phyloP scores from a whole-genome alignment of 129 eudicot species.

The Escallonia herrerae region DNA sequence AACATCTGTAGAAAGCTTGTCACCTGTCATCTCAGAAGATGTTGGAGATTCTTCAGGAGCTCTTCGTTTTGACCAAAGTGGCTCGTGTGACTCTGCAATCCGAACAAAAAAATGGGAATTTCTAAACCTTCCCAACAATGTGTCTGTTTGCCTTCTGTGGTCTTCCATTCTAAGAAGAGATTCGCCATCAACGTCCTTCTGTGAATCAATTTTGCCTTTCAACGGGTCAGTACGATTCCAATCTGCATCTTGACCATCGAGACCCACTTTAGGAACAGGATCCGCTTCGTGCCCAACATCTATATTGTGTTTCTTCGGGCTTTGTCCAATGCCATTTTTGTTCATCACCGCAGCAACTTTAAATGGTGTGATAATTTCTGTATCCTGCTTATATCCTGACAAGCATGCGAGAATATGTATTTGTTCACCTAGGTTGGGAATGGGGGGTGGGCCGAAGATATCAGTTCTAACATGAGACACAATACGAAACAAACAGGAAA shows the following conservation, averaged over 20 bases:
- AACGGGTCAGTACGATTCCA: conserved; percentile 9
- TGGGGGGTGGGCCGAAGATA: background rate
- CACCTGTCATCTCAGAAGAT: conserved; percentile 34
- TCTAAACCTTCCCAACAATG: conserved; percentile 57
- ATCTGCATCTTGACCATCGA: background rate
- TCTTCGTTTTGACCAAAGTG: conserved; percentile 83
- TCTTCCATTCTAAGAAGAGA: conserved; percentile 84
- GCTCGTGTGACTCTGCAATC: conserved; percentile 70
- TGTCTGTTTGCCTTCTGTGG: conserved; percentile 73
- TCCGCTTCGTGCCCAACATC: conserved; percentile 26
- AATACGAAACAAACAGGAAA: conserved; percentile 5
- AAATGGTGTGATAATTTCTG: conserved; percentile 84
- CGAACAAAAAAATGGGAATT: conserved; percentile 89
- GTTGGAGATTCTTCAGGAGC: conserved; percentile 31
- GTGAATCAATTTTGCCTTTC: conserved; percentile 25
- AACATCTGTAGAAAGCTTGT: conserved; percentile 27
- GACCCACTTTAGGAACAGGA: conserved; percentile 10
- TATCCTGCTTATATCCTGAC: conserved; percentile 75
- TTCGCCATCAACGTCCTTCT: conserved; percentile 56
- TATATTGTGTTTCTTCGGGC: conserved; percentile 52
- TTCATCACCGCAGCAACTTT: conserved; percentile 94
- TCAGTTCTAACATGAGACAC: conserved; percentile 7
- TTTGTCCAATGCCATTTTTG: conserved; percentile 52
- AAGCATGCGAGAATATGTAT: conserved; percentile 76
- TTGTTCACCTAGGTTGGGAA: conserved; percentile 65